Base-by-base conservation (phyloP, 768 basidiomycete species). In the Boletus rubroflammeus region DNA sequence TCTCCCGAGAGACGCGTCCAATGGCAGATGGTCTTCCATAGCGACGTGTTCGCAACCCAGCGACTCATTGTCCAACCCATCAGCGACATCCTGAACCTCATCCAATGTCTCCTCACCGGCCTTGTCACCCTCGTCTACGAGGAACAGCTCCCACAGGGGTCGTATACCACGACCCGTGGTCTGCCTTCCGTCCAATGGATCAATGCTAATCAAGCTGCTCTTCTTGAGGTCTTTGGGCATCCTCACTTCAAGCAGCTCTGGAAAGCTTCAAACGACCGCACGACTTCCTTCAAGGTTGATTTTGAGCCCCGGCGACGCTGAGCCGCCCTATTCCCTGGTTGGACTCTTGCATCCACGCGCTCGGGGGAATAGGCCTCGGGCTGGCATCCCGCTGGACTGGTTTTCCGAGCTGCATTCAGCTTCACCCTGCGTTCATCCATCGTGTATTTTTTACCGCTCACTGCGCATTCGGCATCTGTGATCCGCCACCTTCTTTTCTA, bases 21-120 rank as follows among this genome's bases (percentile, higher is more conserved):
- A 67, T 93, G 90, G 90, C 83, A 91, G 68, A 90, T 91, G 89
- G 88, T 90, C 62, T 93, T 93, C 67, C 89, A 86, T 67, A 82
- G 81, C 63, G 85, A 86, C 70, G 81, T 83, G 47, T 88, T 87
- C 71, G 84, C 85, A 63, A 84, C 82, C 28, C 79, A 85, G 52
- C 77, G 85, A 32, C 84, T 85, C 68, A 80, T 84, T 60, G 81
- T 82, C 51, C 79, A 81, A 29, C 86, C 86, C 45, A 80, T 88
- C 67, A 82, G 79, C 70, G 85, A 87, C 68, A 83, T 88, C 60
- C 75, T 87, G 55, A 78, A 78, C 67, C 77, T 88, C 54, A 67
- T 87, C 38, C 86, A 88, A 64, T 88, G 86, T 62, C 82, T 88
- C 39, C 79, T 88, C 63, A 87, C 86, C 53, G 86, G 86, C 61